phyloP scores from a whole-genome alignment of 768 basidiomycete species.

The Boletellus emodensis region DNA sequence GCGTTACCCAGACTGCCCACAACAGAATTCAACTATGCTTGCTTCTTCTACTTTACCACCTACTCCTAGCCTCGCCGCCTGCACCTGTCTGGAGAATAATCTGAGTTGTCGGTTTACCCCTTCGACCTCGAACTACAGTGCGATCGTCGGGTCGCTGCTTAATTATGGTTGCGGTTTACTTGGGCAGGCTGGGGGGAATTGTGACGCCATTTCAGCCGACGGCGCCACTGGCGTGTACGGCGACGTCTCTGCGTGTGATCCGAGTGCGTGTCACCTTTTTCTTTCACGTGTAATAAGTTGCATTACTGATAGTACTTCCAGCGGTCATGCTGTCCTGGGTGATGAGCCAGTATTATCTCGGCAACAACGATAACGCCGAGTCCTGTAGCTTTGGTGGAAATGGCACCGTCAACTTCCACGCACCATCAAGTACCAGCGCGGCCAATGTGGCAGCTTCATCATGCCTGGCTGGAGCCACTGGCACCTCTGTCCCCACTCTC shows the following conservation, averaged over 20 bases:
- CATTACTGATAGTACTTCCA: constrained; percentile 25
- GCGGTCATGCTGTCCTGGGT: constrained; percentile 79
- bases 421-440: constrained; percentile 45
- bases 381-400: constrained; percentile 84
- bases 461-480: constrained; percentile 60
- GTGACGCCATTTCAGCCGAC: constrained; percentile 66
- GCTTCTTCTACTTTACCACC: constrained; percentile 72
- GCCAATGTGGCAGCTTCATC: constrained; percentile 58
- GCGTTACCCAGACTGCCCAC: constrained; percentile 58
- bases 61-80: constrained; percentile 80
- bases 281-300: neutral
- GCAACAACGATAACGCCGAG: constrained; percentile 49
- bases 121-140: constrained; percentile 53
- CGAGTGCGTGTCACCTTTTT: constrained; percentile 45
- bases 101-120: constrained; percentile 76
- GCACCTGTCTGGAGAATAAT: constrained; percentile 64
- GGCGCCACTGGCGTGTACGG: constrained; percentile 79
- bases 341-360: constrained; percentile 75
- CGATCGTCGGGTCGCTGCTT: constrained; percentile 56
- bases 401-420: constrained; percentile 63
- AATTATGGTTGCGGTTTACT: constrained; percentile 67
- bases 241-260: constrained; percentile 70
- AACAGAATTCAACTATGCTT: constrained; percentile 52
- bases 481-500: constrained; percentile 60
- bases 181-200: constrained; percentile 55